A percentile compares a stretch with the other conserved stretches of the same genome.
phyloP scores from a whole-genome alignment of 345 rosid genomes.

The Schrenkiella parvula region DNA sequence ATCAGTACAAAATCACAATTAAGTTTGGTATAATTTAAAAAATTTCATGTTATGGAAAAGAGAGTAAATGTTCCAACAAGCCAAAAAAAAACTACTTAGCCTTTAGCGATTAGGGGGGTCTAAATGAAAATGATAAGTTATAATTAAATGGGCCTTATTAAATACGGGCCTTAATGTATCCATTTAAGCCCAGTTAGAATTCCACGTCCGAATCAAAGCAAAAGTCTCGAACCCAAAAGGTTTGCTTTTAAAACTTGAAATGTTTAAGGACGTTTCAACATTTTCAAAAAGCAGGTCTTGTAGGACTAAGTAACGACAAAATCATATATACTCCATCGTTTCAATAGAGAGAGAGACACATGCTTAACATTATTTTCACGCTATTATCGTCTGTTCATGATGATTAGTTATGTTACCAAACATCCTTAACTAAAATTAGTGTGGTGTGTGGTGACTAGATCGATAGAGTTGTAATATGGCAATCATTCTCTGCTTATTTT shows the following conservation, averaged over 20 bases:
- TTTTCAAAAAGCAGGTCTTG: neutral
- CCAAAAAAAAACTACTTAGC: neutral
- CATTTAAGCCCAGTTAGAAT: neutral
- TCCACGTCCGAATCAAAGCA: neutral
- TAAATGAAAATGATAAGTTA: neutral
- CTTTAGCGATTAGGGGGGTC: neutral
- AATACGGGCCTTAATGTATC: neutral
- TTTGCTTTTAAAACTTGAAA: neutral
- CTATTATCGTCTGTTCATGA: slow-evolving; percentile 4
- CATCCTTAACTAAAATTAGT: neutral
- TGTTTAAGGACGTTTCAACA: neutral
- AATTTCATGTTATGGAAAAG: neutral
- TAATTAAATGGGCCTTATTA: slow-evolving; percentile 6
- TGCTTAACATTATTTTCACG: slow-evolving; percentile 2
- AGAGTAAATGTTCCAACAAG: neutral
- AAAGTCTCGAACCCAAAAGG: neutral
- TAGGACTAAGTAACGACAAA: neutral
- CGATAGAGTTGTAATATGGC: slow-evolving; percentile 21
- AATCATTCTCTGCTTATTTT: neutral
- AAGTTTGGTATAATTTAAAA: neutral
- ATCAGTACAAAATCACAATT: neutral
- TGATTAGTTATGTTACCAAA: slow-evolving; percentile 6
- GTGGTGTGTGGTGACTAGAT: slow-evolving; percentile 13
- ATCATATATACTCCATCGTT: neutral
- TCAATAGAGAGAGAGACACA: neutral